Evolutionary conservation across 768 basidiomycete genomes (phyloP).

Genomic region (Russula sp.): DNA sequence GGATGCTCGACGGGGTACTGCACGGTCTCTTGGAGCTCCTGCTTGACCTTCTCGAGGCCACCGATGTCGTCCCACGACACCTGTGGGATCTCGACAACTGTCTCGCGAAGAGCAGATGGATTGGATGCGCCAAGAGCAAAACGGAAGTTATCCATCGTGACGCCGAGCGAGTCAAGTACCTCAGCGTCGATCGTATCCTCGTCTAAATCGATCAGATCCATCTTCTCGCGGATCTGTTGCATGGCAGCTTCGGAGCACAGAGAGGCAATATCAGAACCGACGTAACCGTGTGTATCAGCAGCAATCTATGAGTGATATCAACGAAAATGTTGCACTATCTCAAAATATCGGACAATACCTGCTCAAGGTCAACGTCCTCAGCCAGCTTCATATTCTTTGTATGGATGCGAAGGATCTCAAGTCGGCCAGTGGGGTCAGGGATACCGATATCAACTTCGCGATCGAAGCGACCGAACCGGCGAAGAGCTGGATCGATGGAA

Average conservation of each 20-base stretch:
- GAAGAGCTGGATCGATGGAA: constrained; percentile 97
- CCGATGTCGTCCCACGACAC: constrained; percentile 99
- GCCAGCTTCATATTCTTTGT: constrained; percentile 99
- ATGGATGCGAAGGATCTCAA: constrained; percentile 98
- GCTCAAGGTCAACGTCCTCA: constrained; percentile 96
- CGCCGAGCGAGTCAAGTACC: constrained; percentile 96
- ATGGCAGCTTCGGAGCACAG: constrained; percentile 99
- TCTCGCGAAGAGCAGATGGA: constrained; percentile 97
- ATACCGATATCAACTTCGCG: constrained; percentile 99
- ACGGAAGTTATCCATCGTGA: constrained; percentile 99
- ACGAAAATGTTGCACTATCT: constrained; percentile 1
- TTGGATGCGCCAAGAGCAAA: constrained; percentile 97
- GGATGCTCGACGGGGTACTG: constrained; percentile 99
- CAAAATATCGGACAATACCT: constrained; percentile 38
- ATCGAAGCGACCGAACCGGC: constrained; percentile 98
- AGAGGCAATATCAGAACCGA: constrained; percentile 95
- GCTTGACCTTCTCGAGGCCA: constrained; percentile 99
- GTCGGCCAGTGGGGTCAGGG: constrained; percentile 96
- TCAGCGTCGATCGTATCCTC: constrained; percentile 99
- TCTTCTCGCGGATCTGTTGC: constrained; percentile 99
- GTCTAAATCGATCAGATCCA: constrained; percentile 93
- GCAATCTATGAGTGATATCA: constrained; percentile 61
- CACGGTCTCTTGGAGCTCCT: constrained; percentile 97
- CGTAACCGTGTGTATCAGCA: constrained; percentile 98
- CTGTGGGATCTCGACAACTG: constrained; percentile 97